Evolutionary conservation across 164 flowering plant species (phyloP).

Genomic region (Cinnamomum chago): DNA sequence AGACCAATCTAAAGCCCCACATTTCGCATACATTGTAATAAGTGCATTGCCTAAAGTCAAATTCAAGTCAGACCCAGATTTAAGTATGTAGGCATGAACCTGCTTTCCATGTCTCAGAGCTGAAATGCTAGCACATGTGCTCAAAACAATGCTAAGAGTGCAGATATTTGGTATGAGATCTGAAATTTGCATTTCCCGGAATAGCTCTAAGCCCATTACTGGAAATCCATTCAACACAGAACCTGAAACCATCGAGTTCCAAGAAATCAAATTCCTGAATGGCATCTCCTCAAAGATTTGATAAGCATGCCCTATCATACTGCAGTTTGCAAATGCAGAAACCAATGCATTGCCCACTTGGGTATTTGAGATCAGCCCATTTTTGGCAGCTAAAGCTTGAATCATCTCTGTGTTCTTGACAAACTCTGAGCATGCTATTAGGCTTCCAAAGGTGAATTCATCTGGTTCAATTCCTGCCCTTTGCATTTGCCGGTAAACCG

Average conservation of each 20-base stretch:
- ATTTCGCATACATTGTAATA: constrained; percentile 51
- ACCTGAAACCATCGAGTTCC: constrained; percentile 69
- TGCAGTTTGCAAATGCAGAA: constrained; percentile 50
- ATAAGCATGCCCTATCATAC: constrained; percentile 34
- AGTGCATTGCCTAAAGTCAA: constrained; percentile 53
- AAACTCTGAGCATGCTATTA: constrained; percentile 41
- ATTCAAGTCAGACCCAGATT: constrained; percentile 24
- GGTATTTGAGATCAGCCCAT: constrained; percentile 34
- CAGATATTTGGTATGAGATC: constrained; percentile 38
- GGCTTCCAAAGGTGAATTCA: constrained; percentile 66
- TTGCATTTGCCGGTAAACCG: constrained; percentile 48
- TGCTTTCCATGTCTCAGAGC: constrained; percentile 50
- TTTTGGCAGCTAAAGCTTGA: constrained; percentile 42
- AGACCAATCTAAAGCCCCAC: constrained; percentile 49
- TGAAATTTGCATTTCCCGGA: constrained; percentile 33
- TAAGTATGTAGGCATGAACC: constrained; percentile 53
- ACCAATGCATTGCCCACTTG: constrained; percentile 62
- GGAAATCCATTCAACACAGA: constrained; percentile 43
- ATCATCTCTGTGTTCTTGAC: constrained; percentile 35
- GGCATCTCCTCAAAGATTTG: constrained; percentile 37
- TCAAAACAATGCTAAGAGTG: constrained; percentile 47
- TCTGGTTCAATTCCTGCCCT: constrained; percentile 46
- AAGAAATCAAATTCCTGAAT: constrained; percentile 54
- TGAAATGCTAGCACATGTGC: constrained; percentile 52
- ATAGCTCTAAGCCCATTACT: constrained; percentile 35